These are phyloP conservation scores for Globisporangium radiosum DNA, from an alignment of 352 stramenopile genomes.

Conservation along the genomic window DNA sequence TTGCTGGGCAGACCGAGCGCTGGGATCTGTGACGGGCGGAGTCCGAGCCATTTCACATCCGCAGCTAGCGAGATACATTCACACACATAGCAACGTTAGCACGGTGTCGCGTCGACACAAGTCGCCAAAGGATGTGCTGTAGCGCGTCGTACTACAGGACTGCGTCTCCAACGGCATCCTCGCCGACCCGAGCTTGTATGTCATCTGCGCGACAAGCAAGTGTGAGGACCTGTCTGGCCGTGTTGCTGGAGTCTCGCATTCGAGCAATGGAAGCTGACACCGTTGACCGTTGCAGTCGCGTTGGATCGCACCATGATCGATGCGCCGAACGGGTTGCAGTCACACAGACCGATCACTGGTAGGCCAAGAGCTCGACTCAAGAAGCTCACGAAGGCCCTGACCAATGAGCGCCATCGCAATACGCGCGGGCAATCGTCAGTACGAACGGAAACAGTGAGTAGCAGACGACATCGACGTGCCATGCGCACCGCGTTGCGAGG, in stretches of 20 bases:
- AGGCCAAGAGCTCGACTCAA: conserved; percentile 69
- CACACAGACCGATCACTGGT: conserved; percentile 88
- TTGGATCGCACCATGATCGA: conserved; percentile 76
- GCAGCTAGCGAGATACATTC: conserved; percentile 23
- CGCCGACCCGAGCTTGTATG: conserved; percentile 86
- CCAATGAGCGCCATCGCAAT: neutral
- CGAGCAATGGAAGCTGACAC: neutral
- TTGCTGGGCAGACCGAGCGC: conserved; percentile 35
- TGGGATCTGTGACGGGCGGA: conserved; percentile 80
- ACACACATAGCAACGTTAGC: too few relatives aligned
- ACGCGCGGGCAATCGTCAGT: too few relatives aligned
- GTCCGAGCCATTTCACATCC: conserved; percentile 89
- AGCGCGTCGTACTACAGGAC: conserved; percentile 29
- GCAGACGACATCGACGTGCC: neutral
- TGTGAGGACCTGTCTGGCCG: neutral
- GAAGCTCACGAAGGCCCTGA: conserved; percentile 75
- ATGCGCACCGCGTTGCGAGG: conserved; percentile 77
- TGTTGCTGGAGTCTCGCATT: too few relatives aligned
- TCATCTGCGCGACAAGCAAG: conserved; percentile 38
- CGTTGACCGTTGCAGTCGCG: too few relatives aligned
- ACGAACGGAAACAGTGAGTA: too few relatives aligned
- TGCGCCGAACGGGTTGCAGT: conserved; percentile 94
- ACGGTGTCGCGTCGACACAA: too few relatives aligned
- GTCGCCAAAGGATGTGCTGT: neutral
- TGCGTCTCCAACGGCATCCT: conserved; percentile 76